Base-by-base conservation (phyloP, 1,284 basidiomycete genomes). In the Trametes hirsuta region DNA sequence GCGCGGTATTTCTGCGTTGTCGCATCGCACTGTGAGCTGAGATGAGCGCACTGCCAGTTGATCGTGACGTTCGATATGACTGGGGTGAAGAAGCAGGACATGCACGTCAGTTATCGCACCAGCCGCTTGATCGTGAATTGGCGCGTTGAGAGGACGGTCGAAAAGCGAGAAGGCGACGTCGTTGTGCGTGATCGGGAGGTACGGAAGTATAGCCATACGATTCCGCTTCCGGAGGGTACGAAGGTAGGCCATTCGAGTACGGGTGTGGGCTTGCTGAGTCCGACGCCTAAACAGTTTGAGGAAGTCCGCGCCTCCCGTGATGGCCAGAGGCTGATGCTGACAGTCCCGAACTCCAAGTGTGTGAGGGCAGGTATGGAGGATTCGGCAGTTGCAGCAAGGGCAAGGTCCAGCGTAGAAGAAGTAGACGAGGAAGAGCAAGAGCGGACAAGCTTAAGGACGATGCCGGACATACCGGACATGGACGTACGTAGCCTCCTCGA, bases 71-170 rank as follows among this genome's bases (percentile, higher is more conserved):
- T 90, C 70, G 85, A 89, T 61, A 75, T 91, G 68, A 79, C 80
- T 2, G 86, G 86, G 35, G 81, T 89, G 50, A 79, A 79, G 67
- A 90, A 89, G 70, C 79, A 88, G 59, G 84, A 91, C 60, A 83
- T 90, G 58, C 88, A 90, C 64, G 84, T 91, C 67, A 88, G 83
- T 69, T 90, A 83, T 66, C 86, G 87, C 57, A 77, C 80, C 52
- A 83, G 81, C 63, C 75, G 83, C 37, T 74, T 91, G n/a, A 77
- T 88, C 30, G 77, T 91, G 41, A 86, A 82, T n/a, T 91, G 89
- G 87, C 77, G 82, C 58, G 80, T 77, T 6, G 76, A 82, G 53
- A 83, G 81, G 64, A 77, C 83, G 44, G 74, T 78, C 9, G 88
- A 90, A 71, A 81, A 78, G 74, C 79, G 82, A 65, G 87, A 90